These are phyloP conservation scores for Cyclocybe cylindracea DNA, from an alignment of 768 basidiomycete genomes.

Conservation along the genomic window DNA sequence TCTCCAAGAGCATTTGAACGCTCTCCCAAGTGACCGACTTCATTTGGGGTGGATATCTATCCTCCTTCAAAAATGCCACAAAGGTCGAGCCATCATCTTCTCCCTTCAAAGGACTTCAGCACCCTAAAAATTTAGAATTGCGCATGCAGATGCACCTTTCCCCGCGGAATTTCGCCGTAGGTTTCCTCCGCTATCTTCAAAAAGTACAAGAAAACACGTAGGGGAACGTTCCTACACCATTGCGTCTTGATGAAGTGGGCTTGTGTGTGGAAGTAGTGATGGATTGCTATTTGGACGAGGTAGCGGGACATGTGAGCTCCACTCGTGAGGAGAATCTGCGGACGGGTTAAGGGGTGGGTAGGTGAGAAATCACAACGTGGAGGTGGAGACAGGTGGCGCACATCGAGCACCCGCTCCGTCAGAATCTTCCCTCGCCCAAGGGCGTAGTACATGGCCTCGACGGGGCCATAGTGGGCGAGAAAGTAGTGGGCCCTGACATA, in stretches of 20 bases:
- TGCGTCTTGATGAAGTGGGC: constrained; percentile 73
- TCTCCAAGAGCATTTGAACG: constrained; percentile 66
- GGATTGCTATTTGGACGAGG: constrained; percentile 74
- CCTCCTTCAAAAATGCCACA: constrained; percentile 66
- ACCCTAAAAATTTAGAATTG: constrained; percentile 1
- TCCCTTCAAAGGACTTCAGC: constrained; percentile 35
- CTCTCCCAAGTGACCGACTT: constrained; percentile 64
- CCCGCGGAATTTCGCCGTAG: constrained; percentile 67
- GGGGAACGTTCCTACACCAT: constrained; percentile 69
- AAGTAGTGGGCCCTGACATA: constrained; percentile 81
- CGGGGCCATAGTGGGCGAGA: constrained; percentile 67
- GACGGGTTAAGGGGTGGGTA: constrained; percentile 20
- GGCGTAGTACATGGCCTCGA: constrained; percentile 76
- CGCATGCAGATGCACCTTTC: constrained; percentile 40
- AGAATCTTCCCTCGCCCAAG: constrained; percentile 69
- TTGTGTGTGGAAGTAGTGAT: constrained; percentile 76
- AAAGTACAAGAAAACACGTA: constrained; percentile 65
- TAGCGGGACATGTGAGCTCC: constrained; percentile 81
- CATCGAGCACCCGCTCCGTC: constrained; percentile 67
- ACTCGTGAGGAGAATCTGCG: constrained; percentile 70
- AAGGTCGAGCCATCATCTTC: constrained; percentile 78
- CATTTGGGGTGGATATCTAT: constrained; percentile 58
- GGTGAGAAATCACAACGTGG: constrained; percentile 15
- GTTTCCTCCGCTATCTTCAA: constrained; percentile 55
- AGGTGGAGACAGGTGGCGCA: constrained; percentile 37